Conservation (phyloP, 2,329 filamentous ascomycete genomes). For the Talaromyces islandicus region DNA sequence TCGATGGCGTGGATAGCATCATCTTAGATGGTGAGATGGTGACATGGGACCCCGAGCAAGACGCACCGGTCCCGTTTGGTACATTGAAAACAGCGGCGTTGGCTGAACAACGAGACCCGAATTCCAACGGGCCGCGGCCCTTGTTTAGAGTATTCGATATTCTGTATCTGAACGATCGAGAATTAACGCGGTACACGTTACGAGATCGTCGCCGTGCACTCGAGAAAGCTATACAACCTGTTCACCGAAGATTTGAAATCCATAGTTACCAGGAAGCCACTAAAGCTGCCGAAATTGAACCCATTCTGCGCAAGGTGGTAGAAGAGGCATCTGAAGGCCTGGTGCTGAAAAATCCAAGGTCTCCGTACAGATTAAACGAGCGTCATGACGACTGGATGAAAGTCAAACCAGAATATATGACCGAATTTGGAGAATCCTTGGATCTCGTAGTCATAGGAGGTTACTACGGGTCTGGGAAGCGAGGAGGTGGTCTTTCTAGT, state of each 20-base stretch:
- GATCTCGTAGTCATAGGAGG: constrained; percentile 87
- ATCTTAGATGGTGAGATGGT: constrained; percentile 99
- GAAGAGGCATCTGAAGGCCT: constrained; percentile 83
- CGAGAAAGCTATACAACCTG: constrained; percentile 60
- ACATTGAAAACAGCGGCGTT: constrained; percentile 88
- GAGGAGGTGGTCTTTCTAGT: constrained; percentile 76
- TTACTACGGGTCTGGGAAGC: constrained; percentile 81
- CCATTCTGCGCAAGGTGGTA: constrained; percentile 72
- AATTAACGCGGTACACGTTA: constrained; percentile 75
- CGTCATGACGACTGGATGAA: constrained; percentile 97
- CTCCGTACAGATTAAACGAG: constrained; percentile 78
- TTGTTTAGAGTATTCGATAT: constrained; percentile 88
- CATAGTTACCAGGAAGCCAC: constrained; percentile 65
- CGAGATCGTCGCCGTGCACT: constrained; percentile 73
- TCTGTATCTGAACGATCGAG: constrained; percentile 74
- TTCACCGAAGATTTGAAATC: constrained; percentile 74
- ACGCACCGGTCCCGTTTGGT: constrained; percentile 83
- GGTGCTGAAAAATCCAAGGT: constrained; percentile 88
- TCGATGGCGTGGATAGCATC: constrained; percentile 69
- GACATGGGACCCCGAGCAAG: constrained; percentile 83
- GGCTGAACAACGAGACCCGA: constrained; percentile 69
- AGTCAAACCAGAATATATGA: constrained; percentile 98
- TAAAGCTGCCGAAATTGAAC: constrained; percentile 68
- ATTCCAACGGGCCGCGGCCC: constrained; percentile 61
- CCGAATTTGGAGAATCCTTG: constrained; percentile 86